Evolutionary conservation across 2,329 filamentous ascomycete species (phyloP).

Genomic region (Penicillium sp.): DNA sequence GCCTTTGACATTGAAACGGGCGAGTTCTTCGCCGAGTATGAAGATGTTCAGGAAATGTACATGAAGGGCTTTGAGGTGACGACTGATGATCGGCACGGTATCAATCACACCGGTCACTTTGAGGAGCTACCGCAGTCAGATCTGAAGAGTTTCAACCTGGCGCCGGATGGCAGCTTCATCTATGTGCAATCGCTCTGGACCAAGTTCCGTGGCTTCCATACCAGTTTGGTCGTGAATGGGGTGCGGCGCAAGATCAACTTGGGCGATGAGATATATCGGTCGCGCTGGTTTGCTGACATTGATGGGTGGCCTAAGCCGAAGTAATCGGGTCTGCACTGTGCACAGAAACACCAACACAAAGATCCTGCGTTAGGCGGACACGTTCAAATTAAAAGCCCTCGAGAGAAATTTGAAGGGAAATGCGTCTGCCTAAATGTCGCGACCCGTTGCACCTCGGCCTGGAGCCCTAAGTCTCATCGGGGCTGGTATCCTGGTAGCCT

Average conservation of each 20-base stretch:
- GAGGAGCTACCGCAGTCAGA: slow-evolving; percentile 24
- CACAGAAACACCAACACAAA: neutral
- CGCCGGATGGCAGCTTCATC: slow-evolving; percentile 23
- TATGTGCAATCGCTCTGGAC: slow-evolving; percentile 26
- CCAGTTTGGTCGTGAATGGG: slow-evolving; percentile 22
- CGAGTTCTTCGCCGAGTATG: slow-evolving; percentile 12
- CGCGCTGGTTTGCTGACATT: slow-evolving; percentile 25
- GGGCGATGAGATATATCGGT: slow-evolving; percentile 28
- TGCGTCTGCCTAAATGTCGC: neutral
- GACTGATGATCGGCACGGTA: slow-evolving; percentile 22
- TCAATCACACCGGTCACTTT: slow-evolving; percentile 15
- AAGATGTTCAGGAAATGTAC: slow-evolving; percentile 18
- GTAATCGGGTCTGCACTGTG: neutral
- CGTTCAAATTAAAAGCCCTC: neutral
- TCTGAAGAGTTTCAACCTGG: slow-evolving; percentile 26
- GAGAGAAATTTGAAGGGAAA: neutral
- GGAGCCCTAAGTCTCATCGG: neutral
- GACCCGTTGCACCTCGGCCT: neutral
- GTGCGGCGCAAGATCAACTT: slow-evolving; percentile 17
- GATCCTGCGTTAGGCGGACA: neutral
- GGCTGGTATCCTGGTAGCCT: neutral
- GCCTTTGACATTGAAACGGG: slow-evolving; percentile 22
- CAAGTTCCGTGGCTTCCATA: slow-evolving; percentile 21
- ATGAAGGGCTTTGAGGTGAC: slow-evolving; percentile 27
- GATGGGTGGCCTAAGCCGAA: slow-evolving; percentile 27